Conservation (phyloP, 345 rosid species). For the Citropsis articulata region DNA sequence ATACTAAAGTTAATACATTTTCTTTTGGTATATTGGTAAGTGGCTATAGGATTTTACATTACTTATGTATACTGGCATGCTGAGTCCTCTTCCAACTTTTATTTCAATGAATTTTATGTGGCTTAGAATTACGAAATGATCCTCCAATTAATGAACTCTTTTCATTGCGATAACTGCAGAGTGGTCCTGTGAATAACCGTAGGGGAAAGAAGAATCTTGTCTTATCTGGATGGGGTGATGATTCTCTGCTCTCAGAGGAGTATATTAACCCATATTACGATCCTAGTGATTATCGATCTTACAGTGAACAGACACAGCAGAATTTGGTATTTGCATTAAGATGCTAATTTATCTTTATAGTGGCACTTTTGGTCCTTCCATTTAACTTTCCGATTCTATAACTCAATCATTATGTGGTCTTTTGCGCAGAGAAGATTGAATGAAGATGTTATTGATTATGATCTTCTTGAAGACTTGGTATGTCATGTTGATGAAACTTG, state of each 20-base stretch:
- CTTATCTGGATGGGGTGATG: constrained; percentile 89
- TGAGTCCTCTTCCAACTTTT: background rate
- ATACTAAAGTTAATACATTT: background rate
- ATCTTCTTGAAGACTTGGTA: constrained; percentile 87
- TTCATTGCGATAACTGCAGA: constrained; percentile 35
- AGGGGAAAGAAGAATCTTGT: constrained; percentile 95
- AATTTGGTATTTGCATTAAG: constrained; percentile 59
- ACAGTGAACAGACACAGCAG: constrained; percentile 60
- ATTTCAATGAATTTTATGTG: background rate
- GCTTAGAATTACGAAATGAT: background rate
- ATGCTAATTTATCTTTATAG: constrained; percentile 1
- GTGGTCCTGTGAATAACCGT: constrained; percentile 62
- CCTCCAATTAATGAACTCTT: background rate
- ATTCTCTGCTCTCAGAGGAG: constrained; percentile 74
- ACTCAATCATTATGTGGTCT: constrained; percentile 9
- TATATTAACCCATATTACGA: constrained; percentile 60
- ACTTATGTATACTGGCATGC: background rate
- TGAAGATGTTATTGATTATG: constrained; percentile 82
- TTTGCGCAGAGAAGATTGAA: constrained; percentile 68
- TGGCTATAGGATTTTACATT: background rate
- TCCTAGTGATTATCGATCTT: constrained; percentile 56
- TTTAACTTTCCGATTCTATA: constrained; percentile 17
- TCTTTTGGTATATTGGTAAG: background rate
- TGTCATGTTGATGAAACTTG: constrained; percentile 81
- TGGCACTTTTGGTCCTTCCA: constrained; percentile 7